phyloP scores from a whole-genome alignment of 495 filamentous ascomycete genomes.

The Aspergillus panamensis region DNA sequence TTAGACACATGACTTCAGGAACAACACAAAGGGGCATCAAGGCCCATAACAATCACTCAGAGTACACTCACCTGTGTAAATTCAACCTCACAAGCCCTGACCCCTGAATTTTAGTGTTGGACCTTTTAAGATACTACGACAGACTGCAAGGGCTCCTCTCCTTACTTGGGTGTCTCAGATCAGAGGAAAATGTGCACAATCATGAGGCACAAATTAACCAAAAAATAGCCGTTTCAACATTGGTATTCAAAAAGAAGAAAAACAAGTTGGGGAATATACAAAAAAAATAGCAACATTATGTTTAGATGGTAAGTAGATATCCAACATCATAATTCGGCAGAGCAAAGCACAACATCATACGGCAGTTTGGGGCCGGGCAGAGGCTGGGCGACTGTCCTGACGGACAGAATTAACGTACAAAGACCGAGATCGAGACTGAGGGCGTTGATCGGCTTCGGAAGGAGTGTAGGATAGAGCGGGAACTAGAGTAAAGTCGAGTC shows the following conservation, averaged over 20 bases:
- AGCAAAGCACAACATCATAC: neutral
- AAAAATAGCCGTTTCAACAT: neutral
- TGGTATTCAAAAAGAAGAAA: slow-evolving; percentile 38
- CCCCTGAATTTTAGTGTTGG: neutral
- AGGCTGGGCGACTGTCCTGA: slow-evolving; percentile 3
- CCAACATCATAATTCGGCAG: neutral
- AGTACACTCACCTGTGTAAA: too few species aligned
- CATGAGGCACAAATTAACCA: neutral
- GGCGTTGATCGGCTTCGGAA: slow-evolving; percentile 11
- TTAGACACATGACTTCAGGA: too few species aligned
- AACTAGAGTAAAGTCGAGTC: slow-evolving; percentile 18
- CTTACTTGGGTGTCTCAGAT: neutral
- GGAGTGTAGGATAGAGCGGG: slow-evolving; percentile 21
- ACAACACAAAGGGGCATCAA: too few species aligned
- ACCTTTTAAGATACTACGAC: neutral
- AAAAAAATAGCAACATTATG: neutral
- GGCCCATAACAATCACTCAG: too few species aligned
- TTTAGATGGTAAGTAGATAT: neutral
- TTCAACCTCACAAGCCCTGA: neutral
- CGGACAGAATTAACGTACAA: slow-evolving; percentile 13
- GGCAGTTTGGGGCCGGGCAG: slow-evolving; percentile 19
- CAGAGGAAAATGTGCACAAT: neutral
- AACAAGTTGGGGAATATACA: slow-evolving; percentile 35
- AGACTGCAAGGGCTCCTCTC: neutral
- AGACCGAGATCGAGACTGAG: slow-evolving; percentile 18